Evolutionary conservation across 2,329 filamentous ascomycete genomes (phyloP).

Genomic region (Fusarium sp.): DNA sequence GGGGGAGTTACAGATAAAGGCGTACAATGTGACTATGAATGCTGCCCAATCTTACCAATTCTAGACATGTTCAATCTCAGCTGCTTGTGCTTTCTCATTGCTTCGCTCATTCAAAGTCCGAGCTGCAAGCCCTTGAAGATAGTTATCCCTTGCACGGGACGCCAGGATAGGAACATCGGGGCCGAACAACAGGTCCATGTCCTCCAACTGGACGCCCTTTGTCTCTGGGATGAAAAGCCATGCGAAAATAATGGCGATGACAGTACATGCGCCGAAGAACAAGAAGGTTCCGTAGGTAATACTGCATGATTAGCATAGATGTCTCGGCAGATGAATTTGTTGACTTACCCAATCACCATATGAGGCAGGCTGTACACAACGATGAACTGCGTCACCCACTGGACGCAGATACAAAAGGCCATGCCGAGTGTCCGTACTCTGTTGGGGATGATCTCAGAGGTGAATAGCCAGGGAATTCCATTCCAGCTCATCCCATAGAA

Average conservation of each 20-base stretch:
- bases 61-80: background rate
- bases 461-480: conserved; percentile 47
- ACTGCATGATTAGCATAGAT: background rate
- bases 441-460: conserved; percentile 36
- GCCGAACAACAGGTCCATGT: background rate
- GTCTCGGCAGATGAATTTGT: background rate
- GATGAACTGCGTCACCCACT: conserved; percentile 51
- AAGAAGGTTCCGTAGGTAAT: background rate
- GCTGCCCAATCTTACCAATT: background rate
- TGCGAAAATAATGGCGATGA: background rate
- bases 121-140: background rate
- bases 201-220: background rate
- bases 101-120: background rate
- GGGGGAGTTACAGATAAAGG: no score
- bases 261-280: background rate
- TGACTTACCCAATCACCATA: conserved; percentile 40
- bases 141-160: background rate
- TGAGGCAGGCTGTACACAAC: conserved; percentile 48
- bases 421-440: conserved; percentile 47
- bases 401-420: conserved; percentile 43
- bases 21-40: no score
- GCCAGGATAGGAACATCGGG: background rate
- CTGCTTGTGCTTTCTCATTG: background rate
- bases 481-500: conserved; percentile 48
- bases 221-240: background rate